Evolutionary conservation across 129 eudicot species (phyloP).

Genomic region (Calendula officinalis): DNA sequence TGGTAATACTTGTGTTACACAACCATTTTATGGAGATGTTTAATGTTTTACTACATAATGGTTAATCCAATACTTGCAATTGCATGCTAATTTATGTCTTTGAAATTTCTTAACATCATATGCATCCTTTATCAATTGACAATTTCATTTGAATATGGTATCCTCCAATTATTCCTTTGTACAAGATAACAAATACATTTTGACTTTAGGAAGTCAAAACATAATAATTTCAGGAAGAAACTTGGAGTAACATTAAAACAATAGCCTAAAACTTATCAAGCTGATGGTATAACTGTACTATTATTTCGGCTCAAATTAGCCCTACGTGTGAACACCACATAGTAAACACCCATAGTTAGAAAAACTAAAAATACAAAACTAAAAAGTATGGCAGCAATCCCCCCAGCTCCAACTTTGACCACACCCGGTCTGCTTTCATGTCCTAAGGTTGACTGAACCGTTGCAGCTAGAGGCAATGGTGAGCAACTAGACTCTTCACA

Average conservation of each 20-base stretch:
- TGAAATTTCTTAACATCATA: constrained; percentile 7
- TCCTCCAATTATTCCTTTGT: background rate
- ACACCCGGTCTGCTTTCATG: constrained; percentile 37
- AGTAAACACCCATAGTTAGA: constrained; percentile 60
- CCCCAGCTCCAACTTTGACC: constrained; percentile 50
- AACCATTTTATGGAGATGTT: constrained; percentile 13
- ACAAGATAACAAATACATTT: background rate
- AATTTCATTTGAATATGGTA: background rate
- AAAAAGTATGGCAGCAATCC: constrained; percentile 45
- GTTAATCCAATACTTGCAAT: constrained; percentile 11
- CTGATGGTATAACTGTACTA: constrained; percentile 42
- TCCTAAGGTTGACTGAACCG: constrained; percentile 57
- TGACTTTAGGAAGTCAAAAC: constrained; percentile 3
- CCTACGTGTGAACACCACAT: constrained; percentile 41
- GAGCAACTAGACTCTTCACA: constrained; percentile 45
- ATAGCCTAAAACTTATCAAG: constrained; percentile 9
- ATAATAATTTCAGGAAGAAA: background rate
- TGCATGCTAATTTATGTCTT: constrained; percentile 6
- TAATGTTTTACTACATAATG: constrained; percentile 7
- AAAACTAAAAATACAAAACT: constrained; percentile 38
- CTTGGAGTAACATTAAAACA: too few species aligned
- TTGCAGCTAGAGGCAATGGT: constrained; percentile 62
- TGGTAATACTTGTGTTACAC: constrained; percentile 30
- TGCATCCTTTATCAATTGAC: constrained; percentile 3
- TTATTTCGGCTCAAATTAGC: constrained; percentile 37